Evolutionary conservation across 805 yeast genomes (phyloP).

Genomic region (Yarrowia sp.): DNA sequence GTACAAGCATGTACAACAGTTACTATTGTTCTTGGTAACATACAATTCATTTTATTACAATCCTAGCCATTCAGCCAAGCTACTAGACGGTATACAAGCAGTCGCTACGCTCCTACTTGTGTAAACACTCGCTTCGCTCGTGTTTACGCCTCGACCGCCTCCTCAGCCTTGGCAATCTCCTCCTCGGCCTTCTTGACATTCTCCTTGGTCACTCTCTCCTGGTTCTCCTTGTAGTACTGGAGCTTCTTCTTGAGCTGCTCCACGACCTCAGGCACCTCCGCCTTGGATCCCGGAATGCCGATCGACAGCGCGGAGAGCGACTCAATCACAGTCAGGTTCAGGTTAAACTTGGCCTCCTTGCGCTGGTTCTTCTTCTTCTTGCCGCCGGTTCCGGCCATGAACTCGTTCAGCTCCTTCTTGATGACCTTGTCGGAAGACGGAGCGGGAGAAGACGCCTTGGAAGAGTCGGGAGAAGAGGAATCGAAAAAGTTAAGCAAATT

Average conservation of each 20-base stretch:
- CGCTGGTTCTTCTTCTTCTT: conserved; percentile 47
- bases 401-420: conserved; percentile 59
- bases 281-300: conserved; percentile 72
- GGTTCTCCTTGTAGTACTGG: conserved; percentile 62
- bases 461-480: conserved; percentile 34
- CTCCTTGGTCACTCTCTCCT: conserved; percentile 75
- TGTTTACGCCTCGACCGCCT: conserved; percentile 35
- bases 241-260: conserved; percentile 70
- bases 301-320: conserved; percentile 73
- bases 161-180: conserved; percentile 66
- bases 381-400: conserved; percentile 48
- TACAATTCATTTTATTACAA: not conserved
- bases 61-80: too few species aligned
- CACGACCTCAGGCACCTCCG: conserved; percentile 64
- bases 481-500: conserved; percentile 70
- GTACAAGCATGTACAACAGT: too few species aligned
- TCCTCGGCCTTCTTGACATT: conserved; percentile 75
- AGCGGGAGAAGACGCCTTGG: conserved; percentile 32
- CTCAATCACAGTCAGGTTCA: conserved; percentile 78
- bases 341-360: conserved; percentile 53
- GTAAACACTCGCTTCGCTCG: not conserved
- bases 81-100: too few species aligned
- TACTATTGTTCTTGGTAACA: too few species aligned
- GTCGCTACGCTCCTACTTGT: not conserved
- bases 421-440: conserved; percentile 46